Evolutionary conservation across 192 early-diverging fungal species (phyloP).

Genomic region (Umbelopsis vinacea): DNA sequence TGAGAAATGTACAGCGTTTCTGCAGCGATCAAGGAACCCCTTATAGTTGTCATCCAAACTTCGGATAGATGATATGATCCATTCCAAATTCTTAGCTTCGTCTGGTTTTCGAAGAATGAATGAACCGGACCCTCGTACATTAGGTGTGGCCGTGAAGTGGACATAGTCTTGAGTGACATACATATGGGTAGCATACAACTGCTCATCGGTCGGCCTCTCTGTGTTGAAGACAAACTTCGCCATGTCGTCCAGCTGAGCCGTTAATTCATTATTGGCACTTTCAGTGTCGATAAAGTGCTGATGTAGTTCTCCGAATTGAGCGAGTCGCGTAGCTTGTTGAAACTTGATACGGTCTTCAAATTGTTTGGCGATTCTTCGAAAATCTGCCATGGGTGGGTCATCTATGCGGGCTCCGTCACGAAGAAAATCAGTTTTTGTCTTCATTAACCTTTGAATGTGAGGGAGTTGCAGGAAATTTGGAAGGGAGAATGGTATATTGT

Average conservation of each 20-base stretch:
- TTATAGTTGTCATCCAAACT: conserved; percentile 44
- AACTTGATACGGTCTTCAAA: conserved; percentile 42
- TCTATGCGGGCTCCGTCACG: conserved; percentile 14
- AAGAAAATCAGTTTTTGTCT: conserved; percentile 6
- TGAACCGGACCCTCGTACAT: conserved; percentile 50
- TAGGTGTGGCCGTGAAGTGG: conserved; percentile 52
- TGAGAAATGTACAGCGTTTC: conserved; percentile 36
- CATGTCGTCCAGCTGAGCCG: conserved; percentile 31
- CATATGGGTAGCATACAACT: conserved; percentile 62
- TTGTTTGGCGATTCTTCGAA: conserved; percentile 36
- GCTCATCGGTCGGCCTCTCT: conserved; percentile 33
- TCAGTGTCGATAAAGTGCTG: conserved; percentile 8
- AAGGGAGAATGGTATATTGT: conserved; percentile 51
- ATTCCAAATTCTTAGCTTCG: conserved; percentile 48
- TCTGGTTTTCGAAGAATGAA: conserved; percentile 53
- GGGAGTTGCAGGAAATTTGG: conserved; percentile 37
- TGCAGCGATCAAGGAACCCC: conserved; percentile 56
- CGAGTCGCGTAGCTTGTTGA: conserved; percentile 41
- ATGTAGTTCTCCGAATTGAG: conserved; percentile 40
- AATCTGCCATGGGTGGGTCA: conserved; percentile 31
- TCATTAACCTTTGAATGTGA: conserved; percentile 13
- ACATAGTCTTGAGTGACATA: conserved; percentile 57
- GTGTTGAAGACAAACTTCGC: conserved; percentile 44
- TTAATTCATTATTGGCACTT: background rate
- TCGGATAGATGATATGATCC: conserved; percentile 57